These are phyloP conservation scores for Cudoniella acicularis DNA, from an alignment of 495 filamentous ascomycete genomes.

Conservation along the genomic window DNA sequence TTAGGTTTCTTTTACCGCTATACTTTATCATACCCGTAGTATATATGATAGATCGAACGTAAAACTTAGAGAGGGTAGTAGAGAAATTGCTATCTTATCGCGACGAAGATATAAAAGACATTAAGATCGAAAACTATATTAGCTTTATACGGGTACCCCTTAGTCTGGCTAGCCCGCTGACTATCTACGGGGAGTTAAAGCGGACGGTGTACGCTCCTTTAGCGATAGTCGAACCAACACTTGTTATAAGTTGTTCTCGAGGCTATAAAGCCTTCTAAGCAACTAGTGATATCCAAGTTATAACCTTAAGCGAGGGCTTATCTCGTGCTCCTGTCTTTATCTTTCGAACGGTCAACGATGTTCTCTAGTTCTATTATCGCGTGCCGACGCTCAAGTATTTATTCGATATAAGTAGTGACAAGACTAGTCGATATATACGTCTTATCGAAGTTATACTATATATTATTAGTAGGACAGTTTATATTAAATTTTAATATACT, in stretches of 20 bases:
- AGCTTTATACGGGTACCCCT: background rate
- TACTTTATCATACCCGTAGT: no score
- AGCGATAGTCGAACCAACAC: background rate
- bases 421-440: background rate
- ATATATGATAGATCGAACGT: background rate
- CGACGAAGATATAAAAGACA: background rate
- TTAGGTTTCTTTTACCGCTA: no score
- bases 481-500: slow-evolving; percentile 1
- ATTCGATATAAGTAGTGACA: background rate
- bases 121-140: background rate
- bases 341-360: background rate
- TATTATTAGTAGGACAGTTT: slow-evolving; percentile 1
- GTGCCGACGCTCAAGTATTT: background rate
- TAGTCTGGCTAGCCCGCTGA: background rate
- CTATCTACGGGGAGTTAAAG: background rate
- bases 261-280: background rate
- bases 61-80: background rate
- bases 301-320: background rate
- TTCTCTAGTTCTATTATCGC: background rate
- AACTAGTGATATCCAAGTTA: background rate
- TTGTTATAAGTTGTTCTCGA: background rate
- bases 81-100: background rate
- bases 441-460: background rate
- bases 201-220: background rate
- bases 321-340: background rate